These are phyloP conservation scores for Edaphochlamys debaryana DNA, from an alignment of 139 green algal species.

Conservation along the genomic window DNA sequence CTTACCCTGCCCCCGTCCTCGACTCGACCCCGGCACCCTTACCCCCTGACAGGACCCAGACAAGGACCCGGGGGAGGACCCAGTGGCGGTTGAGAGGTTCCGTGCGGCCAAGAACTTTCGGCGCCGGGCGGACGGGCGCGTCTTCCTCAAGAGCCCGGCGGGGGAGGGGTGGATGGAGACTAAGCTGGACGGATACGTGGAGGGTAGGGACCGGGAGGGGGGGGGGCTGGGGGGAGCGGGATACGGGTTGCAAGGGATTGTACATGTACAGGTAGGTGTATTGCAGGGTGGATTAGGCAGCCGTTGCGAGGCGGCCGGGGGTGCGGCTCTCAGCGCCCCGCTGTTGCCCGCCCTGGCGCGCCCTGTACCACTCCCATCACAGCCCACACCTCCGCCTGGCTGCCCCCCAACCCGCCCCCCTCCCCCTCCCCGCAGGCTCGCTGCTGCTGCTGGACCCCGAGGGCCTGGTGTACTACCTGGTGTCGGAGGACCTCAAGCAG, in stretches of 20 bases:
- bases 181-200: constrained; percentile 41
- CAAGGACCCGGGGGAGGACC: background rate
- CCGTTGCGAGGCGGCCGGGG: too few relatives aligned
- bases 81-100: background rate
- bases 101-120: constrained; percentile 23
- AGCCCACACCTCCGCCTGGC: too few relatives aligned
- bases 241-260: too few relatives aligned
- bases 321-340: too few relatives aligned
- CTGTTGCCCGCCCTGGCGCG: too few relatives aligned
- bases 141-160: constrained; percentile 6
- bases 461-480: constrained; percentile 43
- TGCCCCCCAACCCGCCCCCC: background rate
- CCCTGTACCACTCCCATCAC: too few relatives aligned
- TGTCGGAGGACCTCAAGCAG: constrained; percentile 44
- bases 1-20: too few relatives aligned
- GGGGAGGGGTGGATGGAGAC: constrained; percentile 26
- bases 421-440: constrained; percentile 7
- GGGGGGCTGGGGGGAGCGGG: too few relatives aligned
- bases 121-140: constrained; percentile 24
- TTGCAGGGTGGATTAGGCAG: too few relatives aligned
- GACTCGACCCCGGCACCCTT: too few relatives aligned
- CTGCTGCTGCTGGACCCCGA: constrained; percentile 31
- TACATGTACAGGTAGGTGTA: too few relatives aligned
- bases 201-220: constrained; percentile 6
- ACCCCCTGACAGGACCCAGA: too few relatives aligned